Percentiles rank a stretch among this genome's conserved stretches.
Evolutionary conservation across 257 asterid genomes (phyloP).

Genomic region (Ajuga chamaepitys): DNA sequence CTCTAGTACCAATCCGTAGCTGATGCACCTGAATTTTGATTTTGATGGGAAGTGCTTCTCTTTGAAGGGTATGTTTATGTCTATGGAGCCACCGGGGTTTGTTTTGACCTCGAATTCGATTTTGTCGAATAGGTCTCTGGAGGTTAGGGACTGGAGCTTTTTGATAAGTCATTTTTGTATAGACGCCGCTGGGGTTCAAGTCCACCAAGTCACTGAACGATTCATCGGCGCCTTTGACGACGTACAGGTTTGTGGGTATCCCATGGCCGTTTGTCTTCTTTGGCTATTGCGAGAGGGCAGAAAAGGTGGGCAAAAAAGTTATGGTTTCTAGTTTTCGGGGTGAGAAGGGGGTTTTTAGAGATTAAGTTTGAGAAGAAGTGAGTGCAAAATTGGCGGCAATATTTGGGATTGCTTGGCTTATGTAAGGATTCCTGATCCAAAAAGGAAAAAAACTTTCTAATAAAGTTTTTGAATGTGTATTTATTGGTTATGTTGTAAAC

Average conservation of each 20-base stretch:
- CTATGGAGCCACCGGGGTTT: constrained; percentile 56
- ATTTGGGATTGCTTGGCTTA: too few relatives aligned
- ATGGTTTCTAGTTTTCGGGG: too few relatives aligned
- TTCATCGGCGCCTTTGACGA: not conserved
- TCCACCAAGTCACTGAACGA: not conserved
- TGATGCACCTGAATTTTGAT: constrained; percentile 53
- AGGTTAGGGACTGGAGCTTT: constrained; percentile 30
- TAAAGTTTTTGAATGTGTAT: too few relatives aligned
- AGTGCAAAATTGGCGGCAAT: too few relatives aligned
- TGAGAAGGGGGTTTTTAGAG: too few relatives aligned
- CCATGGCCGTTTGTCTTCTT: too few relatives aligned
- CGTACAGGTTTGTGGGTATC: not conserved
- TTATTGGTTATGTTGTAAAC: too few relatives aligned
- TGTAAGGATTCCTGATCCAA: too few relatives aligned
- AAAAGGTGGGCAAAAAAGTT: too few relatives aligned
- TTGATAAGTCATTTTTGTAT: constrained; percentile 52
- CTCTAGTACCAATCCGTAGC: constrained; percentile 61
- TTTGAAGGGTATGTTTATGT: constrained; percentile 35
- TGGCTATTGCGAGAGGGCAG: too few relatives aligned
- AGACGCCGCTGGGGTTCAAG: constrained; percentile 54
- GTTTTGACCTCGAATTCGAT: constrained; percentile 62
- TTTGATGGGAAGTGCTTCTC: not conserved
- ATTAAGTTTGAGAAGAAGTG: too few relatives aligned
- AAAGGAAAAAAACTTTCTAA: too few relatives aligned
- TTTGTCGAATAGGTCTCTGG: constrained; percentile 57